Base-by-base conservation (phyloP, 2,329 filamentous ascomycete genomes). In the Aspergillus sclerotialis region DNA sequence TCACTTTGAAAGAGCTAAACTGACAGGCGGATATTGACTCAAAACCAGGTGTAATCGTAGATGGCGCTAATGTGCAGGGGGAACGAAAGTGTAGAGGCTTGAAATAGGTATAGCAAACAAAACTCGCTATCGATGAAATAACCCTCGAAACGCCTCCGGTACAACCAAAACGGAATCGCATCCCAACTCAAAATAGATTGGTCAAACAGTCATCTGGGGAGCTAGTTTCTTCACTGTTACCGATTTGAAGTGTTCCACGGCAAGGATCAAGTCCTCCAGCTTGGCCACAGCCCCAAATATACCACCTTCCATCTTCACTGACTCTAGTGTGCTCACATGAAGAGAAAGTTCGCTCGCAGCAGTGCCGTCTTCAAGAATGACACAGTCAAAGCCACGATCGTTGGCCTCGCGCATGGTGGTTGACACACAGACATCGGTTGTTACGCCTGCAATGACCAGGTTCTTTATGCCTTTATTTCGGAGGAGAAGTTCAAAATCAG, bases 321-420 rank as follows among this genome's bases (percentile, higher is more conserved):
- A 66, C 28, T 67, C 63, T 10, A 67, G 46, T 0, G 64, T 58
- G 36, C 60, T 54, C 4, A 58, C 24, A 32, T 70, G 67, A 3
- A 70, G 49, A 5, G 53, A 48, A n/a, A 48, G 49, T 33, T 65
- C 61, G 18, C 56, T 57, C 5, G 68, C 64, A 13, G 66, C 61
- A 28, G 63, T 63, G 6, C 62, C 70, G 45, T 76, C 71, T 19
- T 70, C 65, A 3, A 76, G 46, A 2, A 76, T 44, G 9, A 73
- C 46, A 38, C 71, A 72, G 46, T 76, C 72, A 38, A 71, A 75
- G 0, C 70, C 72, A 5, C 69, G 63, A 54, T 76, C 72, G 39
- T 68, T 75, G 8, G 70, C 73, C 49, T 76, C 72, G 13, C 72
- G 60, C 53, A 76, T 70, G 4, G 72, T 76, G 7, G 63, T 73